phyloP scores from a whole-genome alignment of 2,329 filamentous ascomycete genomes.

The Ophiostoma perfectum region DNA sequence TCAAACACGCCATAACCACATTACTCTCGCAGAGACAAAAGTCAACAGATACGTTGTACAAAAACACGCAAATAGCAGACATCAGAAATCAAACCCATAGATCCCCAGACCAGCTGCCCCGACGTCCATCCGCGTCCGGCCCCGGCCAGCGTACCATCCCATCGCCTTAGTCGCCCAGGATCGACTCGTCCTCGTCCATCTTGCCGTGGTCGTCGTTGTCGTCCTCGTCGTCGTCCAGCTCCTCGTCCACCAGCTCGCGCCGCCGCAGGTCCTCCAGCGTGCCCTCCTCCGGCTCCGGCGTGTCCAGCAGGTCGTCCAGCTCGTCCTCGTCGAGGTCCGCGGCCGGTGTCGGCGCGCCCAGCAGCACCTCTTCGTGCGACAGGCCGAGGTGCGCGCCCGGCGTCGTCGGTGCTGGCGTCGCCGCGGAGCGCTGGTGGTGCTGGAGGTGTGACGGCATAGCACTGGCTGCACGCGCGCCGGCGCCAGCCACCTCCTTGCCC shows the following conservation, averaged over 20 bases:
- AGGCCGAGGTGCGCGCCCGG: slow-evolving; percentile 11
- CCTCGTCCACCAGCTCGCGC: slow-evolving; percentile 51
- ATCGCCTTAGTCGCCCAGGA: slow-evolving; percentile 41
- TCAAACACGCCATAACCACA: slow-evolving; percentile 1
- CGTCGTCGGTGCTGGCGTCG: slow-evolving; percentile 6
- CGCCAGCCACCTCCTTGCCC: slow-evolving; percentile 32
- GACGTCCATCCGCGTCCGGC: too few relatives aligned
- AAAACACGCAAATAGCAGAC: not conserved
- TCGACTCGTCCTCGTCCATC: slow-evolving; percentile 41
- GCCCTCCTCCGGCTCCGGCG: slow-evolving; percentile 52
- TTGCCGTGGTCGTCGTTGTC: slow-evolving; percentile 33
- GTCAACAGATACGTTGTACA: not conserved
- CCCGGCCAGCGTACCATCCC: too few relatives aligned
- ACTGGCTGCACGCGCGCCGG: slow-evolving; percentile 25
- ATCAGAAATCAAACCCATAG: not conserved
- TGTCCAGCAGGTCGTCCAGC: slow-evolving; percentile 39
- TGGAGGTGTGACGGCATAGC: not conserved
- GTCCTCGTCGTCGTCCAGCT: slow-evolving; percentile 39
- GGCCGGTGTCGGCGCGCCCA: slow-evolving; percentile 26
- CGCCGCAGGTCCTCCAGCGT: slow-evolving; percentile 53
- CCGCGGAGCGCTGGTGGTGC: slow-evolving; percentile 27
- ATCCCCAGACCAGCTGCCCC: not conserved
- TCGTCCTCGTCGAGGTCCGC: slow-evolving; percentile 27
- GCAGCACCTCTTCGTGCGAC: slow-evolving; percentile 21
- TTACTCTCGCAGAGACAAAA: slow-evolving; percentile 3